A percentile compares a stretch with the other conserved stretches of the same genome.
Evolutionary conservation across 73 alveolate species (phyloP).

Genomic region (Tetrahymena borealis): DNA sequence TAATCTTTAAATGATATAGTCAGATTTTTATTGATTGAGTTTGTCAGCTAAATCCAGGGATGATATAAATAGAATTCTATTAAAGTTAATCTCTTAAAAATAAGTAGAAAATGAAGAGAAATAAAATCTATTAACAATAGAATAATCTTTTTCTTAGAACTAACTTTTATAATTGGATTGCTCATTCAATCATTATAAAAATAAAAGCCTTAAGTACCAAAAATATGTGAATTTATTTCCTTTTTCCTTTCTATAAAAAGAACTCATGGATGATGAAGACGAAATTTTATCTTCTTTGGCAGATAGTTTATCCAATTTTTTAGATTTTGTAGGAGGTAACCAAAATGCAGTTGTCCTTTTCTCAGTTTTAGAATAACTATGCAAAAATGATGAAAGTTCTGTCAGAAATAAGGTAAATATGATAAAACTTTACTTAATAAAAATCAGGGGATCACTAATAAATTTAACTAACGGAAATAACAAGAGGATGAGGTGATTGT

Average conservation of each 20-base stretch:
- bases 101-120: too few relatives aligned
- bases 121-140: too few relatives aligned
- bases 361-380: constrained; percentile 65
- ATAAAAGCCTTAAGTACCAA: too few relatives aligned
- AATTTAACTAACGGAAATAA: not conserved
- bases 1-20: too few relatives aligned
- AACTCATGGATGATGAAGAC: constrained; percentile 94
- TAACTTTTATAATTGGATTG: too few relatives aligned
- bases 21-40: too few relatives aligned
- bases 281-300: constrained; percentile 89
- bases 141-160: too few relatives aligned
- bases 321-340: constrained; percentile 87
- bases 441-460: not conserved
- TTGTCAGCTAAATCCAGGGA: too few relatives aligned
- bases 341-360: constrained; percentile 48
- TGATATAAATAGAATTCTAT: too few relatives aligned
- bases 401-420: constrained; percentile 65
- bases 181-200: too few relatives aligned
- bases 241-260: constrained; percentile 26
- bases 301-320: constrained; percentile 70
- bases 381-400: constrained; percentile 73
- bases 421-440: not conserved
- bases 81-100: too few relatives aligned
- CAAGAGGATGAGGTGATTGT: too few relatives aligned
- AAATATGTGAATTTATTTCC: not conserved